phyloP scores from a whole-genome alignment of 108 stramenopile species.

The Parmales sp. region DNA sequence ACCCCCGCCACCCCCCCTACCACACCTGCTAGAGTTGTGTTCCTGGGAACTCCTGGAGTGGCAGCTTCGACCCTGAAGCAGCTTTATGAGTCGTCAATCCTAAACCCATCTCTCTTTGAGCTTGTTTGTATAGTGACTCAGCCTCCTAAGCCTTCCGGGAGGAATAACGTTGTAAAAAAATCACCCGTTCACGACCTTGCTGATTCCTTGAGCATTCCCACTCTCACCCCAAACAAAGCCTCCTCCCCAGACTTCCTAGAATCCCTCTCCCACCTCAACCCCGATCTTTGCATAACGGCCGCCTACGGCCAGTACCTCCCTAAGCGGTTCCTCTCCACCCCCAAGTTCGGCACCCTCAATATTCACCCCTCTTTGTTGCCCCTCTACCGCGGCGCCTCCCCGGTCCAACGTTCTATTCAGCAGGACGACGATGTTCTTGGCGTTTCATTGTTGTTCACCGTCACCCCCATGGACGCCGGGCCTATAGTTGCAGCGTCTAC shows the following conservation, averaged over 20 bases:
- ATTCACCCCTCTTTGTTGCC: constrained; percentile 93
- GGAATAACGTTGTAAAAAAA: constrained; percentile 62
- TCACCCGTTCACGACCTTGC: constrained; percentile 79
- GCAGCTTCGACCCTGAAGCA: constrained; percentile 75
- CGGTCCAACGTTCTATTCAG: constrained; percentile 84
- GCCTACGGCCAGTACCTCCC: constrained; percentile 93
- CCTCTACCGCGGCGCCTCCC: constrained; percentile 86
- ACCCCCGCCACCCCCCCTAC: not conserved
- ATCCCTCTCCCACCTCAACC: constrained; percentile 40
- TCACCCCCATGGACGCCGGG: constrained; percentile 93
- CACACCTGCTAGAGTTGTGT: constrained; percentile 61
- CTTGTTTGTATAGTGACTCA: constrained; percentile 85
- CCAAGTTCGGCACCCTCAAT: constrained; percentile 82
- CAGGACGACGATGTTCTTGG: constrained; percentile 72
- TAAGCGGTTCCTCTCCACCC: constrained; percentile 75
- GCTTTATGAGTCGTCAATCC: constrained; percentile 54
- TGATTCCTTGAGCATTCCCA: constrained; percentile 55
- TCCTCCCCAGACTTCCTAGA: constrained; percentile 73
- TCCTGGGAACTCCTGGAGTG: constrained; percentile 92
- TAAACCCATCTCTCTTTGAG: constrained; percentile 45
- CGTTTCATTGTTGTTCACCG: constrained; percentile 87
- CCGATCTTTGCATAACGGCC: constrained; percentile 95
- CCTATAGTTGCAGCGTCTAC: constrained; percentile 67
- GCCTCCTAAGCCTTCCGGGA: constrained; percentile 73
- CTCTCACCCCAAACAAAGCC: constrained; percentile 77